Base-by-base conservation (phyloP, 495 filamentous ascomycete species). In the Trypethelium eluteriae region DNA sequence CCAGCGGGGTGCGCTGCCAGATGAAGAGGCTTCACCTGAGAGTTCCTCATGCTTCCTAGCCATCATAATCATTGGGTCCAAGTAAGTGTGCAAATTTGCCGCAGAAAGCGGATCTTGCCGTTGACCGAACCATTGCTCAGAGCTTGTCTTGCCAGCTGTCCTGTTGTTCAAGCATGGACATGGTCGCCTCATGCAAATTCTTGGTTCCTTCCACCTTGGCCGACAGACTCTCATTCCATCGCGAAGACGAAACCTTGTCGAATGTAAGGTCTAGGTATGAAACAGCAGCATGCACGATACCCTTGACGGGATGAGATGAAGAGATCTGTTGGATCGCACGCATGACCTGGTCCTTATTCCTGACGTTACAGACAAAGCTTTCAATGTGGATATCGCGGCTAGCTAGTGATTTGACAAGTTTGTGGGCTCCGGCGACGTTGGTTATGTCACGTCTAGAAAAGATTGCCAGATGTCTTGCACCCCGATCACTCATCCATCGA, bases 201-300 rank as follows among this genome's bases (percentile, higher is more conserved):
- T 35, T n/a, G 2, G 71, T 67, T 3, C 71, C 71, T 12, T 25
- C 56, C 2, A 71, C 67, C 50, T 73, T 73, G 6, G 69, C 62
- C 10, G 64, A 56, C 2, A 73, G 49, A 12, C 61, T 62, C 2
- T 49, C 36, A 16, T 64, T 16, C 50, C 50, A 71, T 39, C 41
- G 10, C 2, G 44, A 41, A 32, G 16, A 39, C 36, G 70, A 65
- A 56, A 78, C 67, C 16, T 65, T 70, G 34, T 69, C 66, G 64
- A 78, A 73, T 0, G 68, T 62, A n/a, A 67, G 39, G 39, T 76
- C 71, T 0, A 62, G 36, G 25, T 62, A 68, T 39, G 64, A 64
- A 10, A 72, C 70, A 38, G 74, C 71, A 25, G 65, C 59, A 39
- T 76, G 69, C 2, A 76, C 34, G 57, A 74, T 49, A 44, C 74